Evolutionary conservation across 1,284 basidiomycete genomes (phyloP), one percentile per base, ranked within the genome.

Genomic region (Cerrena zonata): DNA sequence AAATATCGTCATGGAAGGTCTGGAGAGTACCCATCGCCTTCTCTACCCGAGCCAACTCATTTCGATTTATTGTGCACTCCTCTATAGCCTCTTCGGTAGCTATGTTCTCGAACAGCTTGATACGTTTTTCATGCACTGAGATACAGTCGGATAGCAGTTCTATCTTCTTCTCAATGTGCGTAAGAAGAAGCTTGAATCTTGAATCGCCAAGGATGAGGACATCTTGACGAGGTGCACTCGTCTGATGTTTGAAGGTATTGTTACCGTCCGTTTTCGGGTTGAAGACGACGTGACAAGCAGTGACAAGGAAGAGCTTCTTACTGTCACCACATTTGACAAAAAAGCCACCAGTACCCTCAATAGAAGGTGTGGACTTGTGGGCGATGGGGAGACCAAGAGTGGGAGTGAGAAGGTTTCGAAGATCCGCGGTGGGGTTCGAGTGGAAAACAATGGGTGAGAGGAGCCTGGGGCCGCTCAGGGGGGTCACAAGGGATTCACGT

Each of bases 41-140:
- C 34, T 47, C 24, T 24, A 30, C 46, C 34, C n/a, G n/a, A n/a
- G n/a, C n/a, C n/a, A n/a, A n/a, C n/a, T 45, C 19, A 7, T 45
- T 24, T 36, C 7, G 7, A 13, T 26, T 26, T n/a, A 11, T 21
- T 10, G 21, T 11, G 44, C 11, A 11, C n/a, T 34, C 21, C 10
- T 12, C 40, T 21, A 13, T 42, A 21, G 10, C 40, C 40, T 42
- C 40, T 10, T 42, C 40, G 13, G 13, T 42, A 12, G 13, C 40
- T 12, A 21, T 12, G 13, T 42, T 42, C 11, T 10, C 11, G 13
- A 42, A 42, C 40, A 10, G 11, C 13, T 11, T 10, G 10, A 42
- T 11, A 11, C 10, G 10, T 10, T 42, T 13, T 10, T 42, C 19
- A 10, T 10, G 10, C 13, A 13, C 11, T 12, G 10, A 10, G 19